Evolutionary conservation across 768 basidiomycete genomes (phyloP).

Genomic region (Mrakia frigida): DNA sequence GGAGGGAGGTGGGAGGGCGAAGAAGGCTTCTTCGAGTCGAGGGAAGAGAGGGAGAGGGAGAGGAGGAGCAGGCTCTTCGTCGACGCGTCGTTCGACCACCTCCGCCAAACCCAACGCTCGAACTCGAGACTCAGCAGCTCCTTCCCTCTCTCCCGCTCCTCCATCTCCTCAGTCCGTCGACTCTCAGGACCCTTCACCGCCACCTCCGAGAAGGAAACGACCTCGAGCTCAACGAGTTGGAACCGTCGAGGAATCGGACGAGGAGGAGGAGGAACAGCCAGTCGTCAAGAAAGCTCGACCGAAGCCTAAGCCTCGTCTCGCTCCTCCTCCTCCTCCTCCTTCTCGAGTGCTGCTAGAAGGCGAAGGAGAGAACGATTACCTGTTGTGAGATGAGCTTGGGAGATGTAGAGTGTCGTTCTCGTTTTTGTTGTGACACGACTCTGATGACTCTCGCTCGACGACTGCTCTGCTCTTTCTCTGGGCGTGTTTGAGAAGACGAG

Average conservation of each 20-base stretch:
- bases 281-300: conserved; percentile 1
- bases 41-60: too few species aligned
- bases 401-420: too few species aligned
- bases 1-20: not conserved
- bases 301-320: not conserved
- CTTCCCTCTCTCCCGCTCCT: not conserved
- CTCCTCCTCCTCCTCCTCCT: too few species aligned
- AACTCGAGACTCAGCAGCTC: not conserved
- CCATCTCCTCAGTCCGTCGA: not conserved
- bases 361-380: not conserved
- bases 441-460: too few species aligned
- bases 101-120: not conserved
- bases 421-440: too few species aligned
- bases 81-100: not conserved
- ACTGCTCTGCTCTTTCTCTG: too few species aligned
- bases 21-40: too few species aligned
- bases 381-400: not conserved
- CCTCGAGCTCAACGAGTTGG: not conserved
- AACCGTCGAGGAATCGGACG: not conserved
- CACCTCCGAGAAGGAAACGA: not conserved
- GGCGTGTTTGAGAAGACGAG: too few species aligned
- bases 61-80: not conserved
- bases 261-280: not conserved
- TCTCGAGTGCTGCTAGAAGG: not conserved
- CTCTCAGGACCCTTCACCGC: not conserved